Evolutionary conservation across 495 filamentous ascomycete genomes (phyloP).

Genomic region (Pyrenula massariospora): DNA sequence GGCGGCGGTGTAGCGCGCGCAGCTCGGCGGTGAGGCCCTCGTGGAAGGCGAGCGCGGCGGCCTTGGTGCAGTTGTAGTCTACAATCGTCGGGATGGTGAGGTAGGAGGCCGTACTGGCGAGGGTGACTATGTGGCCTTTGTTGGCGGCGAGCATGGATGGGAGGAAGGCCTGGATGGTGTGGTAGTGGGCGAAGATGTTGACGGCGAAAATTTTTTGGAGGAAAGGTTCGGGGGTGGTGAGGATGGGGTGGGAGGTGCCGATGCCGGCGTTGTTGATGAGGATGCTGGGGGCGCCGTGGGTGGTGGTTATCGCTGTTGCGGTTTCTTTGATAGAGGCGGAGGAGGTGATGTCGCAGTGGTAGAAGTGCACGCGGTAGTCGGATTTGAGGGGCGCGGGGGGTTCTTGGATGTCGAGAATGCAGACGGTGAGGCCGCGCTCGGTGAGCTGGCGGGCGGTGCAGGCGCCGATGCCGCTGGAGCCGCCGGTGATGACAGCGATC

Average conservation of each 20-base stretch:
- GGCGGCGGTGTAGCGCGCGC: conserved; percentile 1
- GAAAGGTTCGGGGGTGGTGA: conserved; percentile 14
- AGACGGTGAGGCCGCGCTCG: conserved; percentile 10
- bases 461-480: conserved; percentile 26
- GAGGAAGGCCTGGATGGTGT: conserved; percentile 5
- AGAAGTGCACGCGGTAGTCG: conserved; percentile 1
- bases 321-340: conserved; percentile 15
- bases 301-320: conserved; percentile 17
- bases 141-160: conserved; percentile 3
- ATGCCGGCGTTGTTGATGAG: conserved; percentile 41
- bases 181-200: conserved; percentile 4
- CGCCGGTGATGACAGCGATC: conserved; percentile 25
- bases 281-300: conserved; percentile 23
- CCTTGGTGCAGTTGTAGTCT: conserved; percentile 5
- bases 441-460: conserved; percentile 16
- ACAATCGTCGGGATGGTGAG: conserved; percentile 1
- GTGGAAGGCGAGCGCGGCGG: conserved; percentile 5
- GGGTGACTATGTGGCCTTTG: conserved; percentile 6
- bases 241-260: conserved; percentile 14
- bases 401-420: conserved; percentile 10
- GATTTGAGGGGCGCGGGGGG: neutral
- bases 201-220: conserved; percentile 10
- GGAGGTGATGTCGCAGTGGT: conserved; percentile 22
- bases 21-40: conserved; percentile 7
- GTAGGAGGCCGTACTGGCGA: conserved; percentile 4